These are phyloP conservation scores for Pseudovirgaria hyperparasitica DNA, from an alignment of 2,329 filamentous ascomycete species.

Conservation along the genomic window DNA sequence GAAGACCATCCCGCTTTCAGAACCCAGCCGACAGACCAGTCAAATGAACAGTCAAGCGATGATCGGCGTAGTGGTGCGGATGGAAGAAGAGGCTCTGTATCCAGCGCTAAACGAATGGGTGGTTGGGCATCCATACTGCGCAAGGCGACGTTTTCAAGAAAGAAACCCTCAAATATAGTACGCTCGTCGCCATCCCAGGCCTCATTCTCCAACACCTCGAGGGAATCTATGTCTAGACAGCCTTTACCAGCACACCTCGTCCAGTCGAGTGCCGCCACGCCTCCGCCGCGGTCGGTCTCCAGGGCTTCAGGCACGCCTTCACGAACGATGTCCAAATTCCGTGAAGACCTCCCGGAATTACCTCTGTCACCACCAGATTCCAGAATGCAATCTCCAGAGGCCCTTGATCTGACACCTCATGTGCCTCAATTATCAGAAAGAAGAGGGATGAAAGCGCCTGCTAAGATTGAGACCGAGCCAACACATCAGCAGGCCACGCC, in stretches of 20 bases:
- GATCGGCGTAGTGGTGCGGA: conserved; percentile 11
- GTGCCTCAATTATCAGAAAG: too few relatives aligned
- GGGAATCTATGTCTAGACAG: conserved; percentile 65
- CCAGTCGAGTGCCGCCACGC: conserved; percentile 23
- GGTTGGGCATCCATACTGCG: conserved; percentile 15
- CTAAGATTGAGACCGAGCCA: conserved; percentile 18
- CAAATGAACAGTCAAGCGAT: conserved; percentile 1
- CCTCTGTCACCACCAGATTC: conserved; percentile 79
- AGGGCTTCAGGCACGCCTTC: conserved; percentile 49
- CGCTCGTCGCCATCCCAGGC: conserved; percentile 51
- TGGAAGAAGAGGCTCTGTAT: conserved; percentile 21
- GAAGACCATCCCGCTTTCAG: conserved; percentile 31
- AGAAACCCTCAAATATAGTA: conserved; percentile 32
- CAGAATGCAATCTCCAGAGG: conserved; percentile 64
- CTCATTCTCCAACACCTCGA: conserved; percentile 73
- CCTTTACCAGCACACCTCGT: conserved; percentile 37
- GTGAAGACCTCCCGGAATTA: conserved; percentile 80
- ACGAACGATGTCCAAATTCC: conserved; percentile 79
- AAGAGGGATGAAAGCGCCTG: conserved; percentile 24
- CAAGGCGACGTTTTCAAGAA: conserved; percentile 61
- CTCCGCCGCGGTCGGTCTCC: conserved; percentile 26
- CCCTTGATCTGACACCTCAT: conserved; percentile 32
- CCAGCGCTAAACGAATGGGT: conserved; percentile 14
- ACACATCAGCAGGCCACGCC: conserved; percentile 5
- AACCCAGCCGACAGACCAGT: conserved; percentile 31